Percentiles rank a stretch among this genome's conserved stretches.
Evolutionary conservation across 495 filamentous ascomycete species (phyloP).

Genomic region (Tuber indicum): DNA sequence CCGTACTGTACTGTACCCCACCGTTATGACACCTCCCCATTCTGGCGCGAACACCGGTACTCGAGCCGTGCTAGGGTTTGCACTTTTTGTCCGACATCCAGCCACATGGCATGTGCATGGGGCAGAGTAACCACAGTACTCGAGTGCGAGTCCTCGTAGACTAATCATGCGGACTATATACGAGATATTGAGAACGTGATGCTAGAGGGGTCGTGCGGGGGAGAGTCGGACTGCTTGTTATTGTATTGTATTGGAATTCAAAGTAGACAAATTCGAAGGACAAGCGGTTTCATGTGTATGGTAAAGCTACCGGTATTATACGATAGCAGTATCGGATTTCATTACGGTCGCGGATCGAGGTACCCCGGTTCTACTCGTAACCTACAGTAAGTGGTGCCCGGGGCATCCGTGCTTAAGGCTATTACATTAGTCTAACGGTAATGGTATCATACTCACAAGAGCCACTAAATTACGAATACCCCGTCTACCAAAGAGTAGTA

Average conservation of each 20-base stretch:
- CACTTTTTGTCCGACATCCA: background rate
- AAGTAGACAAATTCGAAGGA: background rate
- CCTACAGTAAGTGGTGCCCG: no score
- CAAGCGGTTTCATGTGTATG: background rate
- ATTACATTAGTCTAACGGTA: no score
- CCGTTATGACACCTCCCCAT: background rate
- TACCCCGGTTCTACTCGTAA: background rate
- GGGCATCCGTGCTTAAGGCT: no score
- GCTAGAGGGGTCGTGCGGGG: background rate
- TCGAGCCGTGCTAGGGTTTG: background rate
- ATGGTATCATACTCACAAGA: no score
- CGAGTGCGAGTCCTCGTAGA: background rate
- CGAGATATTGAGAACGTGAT: background rate
- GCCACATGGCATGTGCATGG: background rate
- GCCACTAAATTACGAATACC: no score
- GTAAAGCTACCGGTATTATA: background rate
- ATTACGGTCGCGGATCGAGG: background rate
- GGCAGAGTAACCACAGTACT: background rate
- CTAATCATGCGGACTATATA: background rate
- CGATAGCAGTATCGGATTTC: background rate
- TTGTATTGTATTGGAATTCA: background rate
- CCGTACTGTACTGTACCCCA: background rate
- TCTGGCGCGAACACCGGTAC: background rate
- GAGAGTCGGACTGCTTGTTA: background rate
- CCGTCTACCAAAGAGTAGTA: no score